Base-by-base conservation (phyloP, 768 basidiomycete species). In the Chiua virens region DNA sequence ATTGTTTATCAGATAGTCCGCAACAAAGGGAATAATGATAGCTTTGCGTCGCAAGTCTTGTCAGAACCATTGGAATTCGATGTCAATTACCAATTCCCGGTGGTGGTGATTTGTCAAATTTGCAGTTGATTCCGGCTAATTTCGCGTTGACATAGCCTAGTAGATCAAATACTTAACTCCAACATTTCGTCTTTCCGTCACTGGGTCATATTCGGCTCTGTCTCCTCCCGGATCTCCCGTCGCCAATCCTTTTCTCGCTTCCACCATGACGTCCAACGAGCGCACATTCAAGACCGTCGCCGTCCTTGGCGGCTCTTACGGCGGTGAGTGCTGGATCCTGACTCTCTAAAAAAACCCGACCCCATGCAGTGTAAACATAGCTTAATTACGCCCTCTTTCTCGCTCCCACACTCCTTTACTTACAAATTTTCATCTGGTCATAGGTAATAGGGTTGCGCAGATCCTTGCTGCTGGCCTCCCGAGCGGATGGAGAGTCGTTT, bases 261-360 rank as follows among this genome's bases (percentile, higher is more conserved):
- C n/a, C 35, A 32, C 22, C 32, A 58, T 58, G 57, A 54, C 57
- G 23, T 27, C 34, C 10, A 44, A 47, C 23, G 37, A 39, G 28
- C 23, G 5, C 15, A 23, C n/a, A 20, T 6, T 45, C 1, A 58
- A 37, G 27, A 81, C 78, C 6, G 75, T 84, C 11, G 76, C 76
- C 37, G 75, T 84, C 34, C 68, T 83, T 11, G 83, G 82, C 0
- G 80, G 72, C 2, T 75, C 79, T 0, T 83, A 82, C 56, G 83
- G 80, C 34, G 82, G 80, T 77, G 21, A 57, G 50, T 43, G 4
- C 22, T 3, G 38, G 52, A 51, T 46, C 45, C 25, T 25, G 21
- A 32, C 18, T 25, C 27, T 56, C n/a, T 11, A 23, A 8, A 14
- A 27, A 23, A 11, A 21, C 10, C 52, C 22, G 32, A 23, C 21